Evolutionary conservation across 306 rosid genomes (phyloP), one percentile per base, ranked within the genome.

Genomic region (Arachis hypogaea): DNA sequence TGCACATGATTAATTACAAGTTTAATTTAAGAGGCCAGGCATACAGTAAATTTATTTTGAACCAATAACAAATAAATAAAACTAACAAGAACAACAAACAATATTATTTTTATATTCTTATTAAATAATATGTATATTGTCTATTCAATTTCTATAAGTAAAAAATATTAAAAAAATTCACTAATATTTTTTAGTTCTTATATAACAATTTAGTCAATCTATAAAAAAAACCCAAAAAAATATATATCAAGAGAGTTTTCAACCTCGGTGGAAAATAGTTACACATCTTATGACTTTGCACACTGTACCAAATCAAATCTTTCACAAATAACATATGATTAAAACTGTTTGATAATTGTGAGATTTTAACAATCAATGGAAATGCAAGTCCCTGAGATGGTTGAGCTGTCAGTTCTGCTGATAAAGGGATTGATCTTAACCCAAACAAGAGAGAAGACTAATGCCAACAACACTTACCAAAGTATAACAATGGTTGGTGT

Each of bases 401-500:
- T 51, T 72, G 91, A 5, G 65, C 85, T 70, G 64, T 86, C 96
- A 18, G 76, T 86, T 78, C 78, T 86, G 85, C 79, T 84, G 43
- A 94, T 92, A 75, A 93, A 93, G 9, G 98, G 98, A 61, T 93
- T 79, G 0, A 93, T 88, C 90, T 82, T 88, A 65, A 93, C 98
- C 98, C 98, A 93, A 29, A 93, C 75, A 56, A 93, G 97, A 47
- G 98, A 93, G 85, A 93, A 93, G 5, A 93, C 94, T 58, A 97
- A 93, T 54, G 96, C 98, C 86, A 93, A 81, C 55, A 93, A 80
- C 85, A 93, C 96, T 9, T 97, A 88, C 98, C 98, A 93, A 1
- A 93, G 85, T 55, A 93, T 82, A 80, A 93, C 98, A 78, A 93
- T 84, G 68, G 98, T 93, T 46, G 98, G 98, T 10, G 98, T 93